phyloP scores from a whole-genome alignment of 768 basidiomycete species.

The Termitomyces sp. region DNA sequence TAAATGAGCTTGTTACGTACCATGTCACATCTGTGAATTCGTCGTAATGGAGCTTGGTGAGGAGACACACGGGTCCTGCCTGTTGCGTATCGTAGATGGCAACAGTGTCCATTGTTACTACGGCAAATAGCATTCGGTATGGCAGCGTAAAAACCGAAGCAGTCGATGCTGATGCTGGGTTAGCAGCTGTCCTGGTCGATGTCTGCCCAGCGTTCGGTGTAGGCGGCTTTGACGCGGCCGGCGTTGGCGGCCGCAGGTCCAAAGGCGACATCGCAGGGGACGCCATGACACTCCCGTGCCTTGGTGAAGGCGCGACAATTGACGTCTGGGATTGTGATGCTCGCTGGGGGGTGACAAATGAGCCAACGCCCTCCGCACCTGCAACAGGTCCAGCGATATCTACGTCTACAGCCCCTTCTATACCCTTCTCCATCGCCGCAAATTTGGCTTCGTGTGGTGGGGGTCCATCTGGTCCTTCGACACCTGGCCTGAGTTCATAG shows the following conservation, averaged over 20 bases:
- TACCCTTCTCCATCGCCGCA: slow-evolving; percentile 63
- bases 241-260: slow-evolving; percentile 54
- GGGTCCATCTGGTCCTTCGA: slow-evolving; percentile 25
- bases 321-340: slow-evolving; percentile 22
- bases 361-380: slow-evolving; percentile 9
- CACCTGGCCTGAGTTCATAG: slow-evolving; percentile 77
- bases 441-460: slow-evolving; percentile 28
- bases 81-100: slow-evolving; percentile 97
- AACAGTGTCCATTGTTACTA: slow-evolving; percentile 94
- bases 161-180: slow-evolving; percentile 17
- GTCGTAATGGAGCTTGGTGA: slow-evolving; percentile 94
- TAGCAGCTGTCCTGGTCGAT: slow-evolving; percentile 1
- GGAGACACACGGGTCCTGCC: slow-evolving; percentile 81
- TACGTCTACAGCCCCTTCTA: slow-evolving; percentile 54
- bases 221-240: slow-evolving; percentile 49
- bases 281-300: slow-evolving; percentile 23
- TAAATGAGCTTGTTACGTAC: slow-evolving; percentile 38
- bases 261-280: slow-evolving; percentile 57
- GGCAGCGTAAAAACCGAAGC: slow-evolving; percentile 83
- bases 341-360: slow-evolving; percentile 27
- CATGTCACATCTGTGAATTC: slow-evolving; percentile 97
- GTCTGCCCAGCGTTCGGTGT: slow-evolving; percentile 36
- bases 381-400: slow-evolving; percentile 46
- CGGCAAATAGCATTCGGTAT: slow-evolving; percentile 92
- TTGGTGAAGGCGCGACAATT: slow-evolving; percentile 47